Percentiles rank a stretch among this genome's conserved stretches.
Evolutionary conservation across 2,329 filamentous ascomycete genomes (phyloP).

Genomic region (Cladosporium velox): DNA sequence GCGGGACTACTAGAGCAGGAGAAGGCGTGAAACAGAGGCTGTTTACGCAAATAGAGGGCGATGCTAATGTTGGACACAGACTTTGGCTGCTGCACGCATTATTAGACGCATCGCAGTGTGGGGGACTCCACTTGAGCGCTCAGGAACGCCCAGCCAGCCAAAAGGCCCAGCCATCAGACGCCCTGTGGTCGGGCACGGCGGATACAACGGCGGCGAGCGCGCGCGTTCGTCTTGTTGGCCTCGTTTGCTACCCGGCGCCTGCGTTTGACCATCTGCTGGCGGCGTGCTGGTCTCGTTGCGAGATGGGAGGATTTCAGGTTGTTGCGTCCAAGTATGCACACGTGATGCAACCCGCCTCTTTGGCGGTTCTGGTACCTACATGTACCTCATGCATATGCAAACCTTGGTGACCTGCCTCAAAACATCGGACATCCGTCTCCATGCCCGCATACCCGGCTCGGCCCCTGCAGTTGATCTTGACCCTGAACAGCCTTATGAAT

Average conservation of each 20-base stretch:
- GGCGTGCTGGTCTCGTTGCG: background rate
- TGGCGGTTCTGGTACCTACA: background rate
- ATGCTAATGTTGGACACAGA: conserved; percentile 5
- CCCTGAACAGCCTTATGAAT: conserved; percentile 8
- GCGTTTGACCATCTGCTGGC: background rate
- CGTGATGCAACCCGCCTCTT: background rate
- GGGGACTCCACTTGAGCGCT: background rate
- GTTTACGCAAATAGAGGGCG: conserved; percentile 2
- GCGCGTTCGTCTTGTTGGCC: background rate
- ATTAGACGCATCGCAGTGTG: background rate
- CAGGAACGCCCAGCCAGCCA: background rate
- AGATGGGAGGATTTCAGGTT: background rate
- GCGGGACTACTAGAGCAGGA: background rate
- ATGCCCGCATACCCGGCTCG: conserved; percentile 12
- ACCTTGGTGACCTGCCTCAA: background rate
- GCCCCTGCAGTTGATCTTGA: conserved; percentile 11
- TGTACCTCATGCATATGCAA: background rate
- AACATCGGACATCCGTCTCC: background rate
- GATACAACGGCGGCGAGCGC: background rate
- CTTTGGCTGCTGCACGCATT: background rate
- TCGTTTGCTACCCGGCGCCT: background rate
- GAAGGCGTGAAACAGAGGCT: conserved; percentile 5
- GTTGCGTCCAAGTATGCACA: background rate
- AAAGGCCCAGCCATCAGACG: background rate
- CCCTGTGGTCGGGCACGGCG: background rate